Percentiles rank a stretch among this genome's conserved stretches.
These are phyloP conservation scores for Graphium sp. DNA, from an alignment of 2,329 filamentous ascomycete genomes.

Conservation along the genomic window DNA sequence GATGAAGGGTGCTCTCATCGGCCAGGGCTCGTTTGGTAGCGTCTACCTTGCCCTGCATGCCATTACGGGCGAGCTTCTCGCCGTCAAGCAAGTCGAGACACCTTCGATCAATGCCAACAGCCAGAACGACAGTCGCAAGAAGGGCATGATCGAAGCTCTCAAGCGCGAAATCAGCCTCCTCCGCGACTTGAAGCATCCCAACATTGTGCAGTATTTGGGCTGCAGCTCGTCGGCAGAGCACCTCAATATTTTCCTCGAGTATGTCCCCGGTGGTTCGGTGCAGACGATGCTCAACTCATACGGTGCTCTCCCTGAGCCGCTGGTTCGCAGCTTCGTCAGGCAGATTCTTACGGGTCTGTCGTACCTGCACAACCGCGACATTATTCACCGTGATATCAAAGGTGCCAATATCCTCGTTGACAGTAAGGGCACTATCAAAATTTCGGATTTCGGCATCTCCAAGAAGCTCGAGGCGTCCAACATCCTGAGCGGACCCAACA, in stretches of 20 bases:
- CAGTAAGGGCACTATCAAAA: constrained; percentile 98
- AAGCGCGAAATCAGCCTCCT: constrained; percentile 93
- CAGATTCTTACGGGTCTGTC: constrained; percentile 87
- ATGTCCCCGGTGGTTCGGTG: constrained; percentile 91
- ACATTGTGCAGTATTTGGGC: constrained; percentile 96
- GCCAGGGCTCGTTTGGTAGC: constrained; percentile 89
- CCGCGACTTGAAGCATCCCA: constrained; percentile 84
- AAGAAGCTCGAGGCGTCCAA: constrained; percentile 93
- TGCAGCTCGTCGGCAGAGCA: constrained; percentile 82
- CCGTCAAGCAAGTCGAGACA: constrained; percentile 94
- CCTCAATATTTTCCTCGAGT: constrained; percentile 99
- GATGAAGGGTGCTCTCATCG: constrained; percentile 98
- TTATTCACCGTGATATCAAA: constrained; percentile 98
- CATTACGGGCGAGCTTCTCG: constrained; percentile 91
- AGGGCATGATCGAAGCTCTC: constrained; percentile 92
- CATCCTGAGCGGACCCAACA: constrained; percentile 52
- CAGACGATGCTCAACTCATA: constrained; percentile 99
- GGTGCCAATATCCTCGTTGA: constrained; percentile 97
- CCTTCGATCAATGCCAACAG: constrained; percentile 63
- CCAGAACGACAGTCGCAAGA: constrained; percentile 78
- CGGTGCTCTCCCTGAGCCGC: constrained; percentile 78
- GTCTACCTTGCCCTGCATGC: constrained; percentile 92
- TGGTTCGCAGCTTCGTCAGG: constrained; percentile 90
- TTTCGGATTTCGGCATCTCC: constrained; percentile 96
- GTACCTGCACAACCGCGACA: constrained; percentile 85